Base-by-base conservation (phyloP, 176 grass and related monocot species). In the Lolium multiflorum region DNA sequence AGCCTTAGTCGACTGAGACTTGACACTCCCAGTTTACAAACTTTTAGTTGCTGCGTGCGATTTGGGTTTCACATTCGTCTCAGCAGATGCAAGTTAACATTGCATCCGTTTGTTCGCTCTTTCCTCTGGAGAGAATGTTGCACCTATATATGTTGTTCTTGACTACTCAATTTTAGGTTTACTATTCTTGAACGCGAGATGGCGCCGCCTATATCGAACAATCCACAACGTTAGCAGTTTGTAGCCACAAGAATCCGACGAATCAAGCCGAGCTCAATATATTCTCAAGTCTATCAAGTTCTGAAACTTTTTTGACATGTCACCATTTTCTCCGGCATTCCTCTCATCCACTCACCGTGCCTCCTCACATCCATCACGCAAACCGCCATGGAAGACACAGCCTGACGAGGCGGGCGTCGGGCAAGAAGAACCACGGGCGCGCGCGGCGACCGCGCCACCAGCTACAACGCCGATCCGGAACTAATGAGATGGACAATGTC, bases 281-380 rank as follows among this genome's bases (percentile, higher is more conserved):
- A 83, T 75, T 87, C 75, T 87, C 65, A 8, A 41, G 81, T 57
- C 16, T 75, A 91, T 2, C 22, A 83, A 44, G 38, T 51, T 28
- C 63, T 59, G 25, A 78, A 47, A 68, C 75, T 67, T 69, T 84
- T 91, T 91, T 51, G 85, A 52, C 85, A 87, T 91, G 85, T 80
- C 89, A 60, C 21, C 44, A 5, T 21, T 80, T 83, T 64, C 38
- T 84, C 10, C 20, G 2, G 47, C 18, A 52, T 76, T 54, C 22
- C 72, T 22, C 46, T 46, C 84, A 9, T 15, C 47, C 46, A 18
- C n/a, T 41, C 48, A 11, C 17, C 25, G 18, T 58, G 1, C 31
- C 2, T 22, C 55, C 43, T 37, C 38, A 52, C 72, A 75, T 72
- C 56, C 65, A 71, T 66, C 75, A 14, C 25, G 67, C 57, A 87